phyloP scores from a whole-genome alignment of 2,329 filamentous ascomycete genomes.

The Cytospora schulzeri region DNA sequence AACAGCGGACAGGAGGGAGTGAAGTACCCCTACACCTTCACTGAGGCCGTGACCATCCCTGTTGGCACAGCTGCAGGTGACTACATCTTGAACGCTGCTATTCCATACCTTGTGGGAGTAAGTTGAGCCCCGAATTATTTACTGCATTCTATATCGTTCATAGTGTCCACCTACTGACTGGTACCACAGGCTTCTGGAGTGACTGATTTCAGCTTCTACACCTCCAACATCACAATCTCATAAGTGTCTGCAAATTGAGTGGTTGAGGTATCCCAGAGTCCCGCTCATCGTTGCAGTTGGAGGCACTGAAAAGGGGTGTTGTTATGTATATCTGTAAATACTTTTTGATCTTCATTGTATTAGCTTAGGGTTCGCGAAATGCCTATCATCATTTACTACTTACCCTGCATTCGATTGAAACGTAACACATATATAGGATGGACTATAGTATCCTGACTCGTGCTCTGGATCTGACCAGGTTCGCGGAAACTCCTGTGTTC shows the following conservation, averaged over 20 bases:
- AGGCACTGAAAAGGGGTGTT: background rate
- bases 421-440: too few species aligned
- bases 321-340: background rate
- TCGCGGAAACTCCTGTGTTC: too few species aligned
- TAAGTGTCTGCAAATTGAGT: background rate
- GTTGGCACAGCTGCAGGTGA: constrained; percentile 12
- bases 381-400: too few species aligned
- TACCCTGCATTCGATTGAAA: too few species aligned
- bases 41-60: constrained; percentile 7
- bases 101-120: constrained; percentile 22
- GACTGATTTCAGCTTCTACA: constrained; percentile 6
- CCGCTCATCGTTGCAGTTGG: background rate
- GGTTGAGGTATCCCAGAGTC: background rate
- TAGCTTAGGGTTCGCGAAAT: too few species aligned
- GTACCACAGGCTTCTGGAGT: constrained; percentile 15
- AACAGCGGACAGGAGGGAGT: constrained; percentile 17
- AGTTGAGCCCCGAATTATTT: background rate
- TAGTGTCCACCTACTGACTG: background rate
- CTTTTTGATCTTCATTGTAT: background rate
- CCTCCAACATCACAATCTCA: constrained; percentile 19
- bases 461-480: too few species aligned
- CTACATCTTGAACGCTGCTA: constrained; percentile 18
- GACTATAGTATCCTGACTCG: too few species aligned
- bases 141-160: background rate
- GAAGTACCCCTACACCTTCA: constrained; percentile 22